Evolutionary conservation across 768 basidiomycete genomes (phyloP), one percentile per base, ranked within the genome.

Genomic region (Rhizopogon sp.): DNA sequence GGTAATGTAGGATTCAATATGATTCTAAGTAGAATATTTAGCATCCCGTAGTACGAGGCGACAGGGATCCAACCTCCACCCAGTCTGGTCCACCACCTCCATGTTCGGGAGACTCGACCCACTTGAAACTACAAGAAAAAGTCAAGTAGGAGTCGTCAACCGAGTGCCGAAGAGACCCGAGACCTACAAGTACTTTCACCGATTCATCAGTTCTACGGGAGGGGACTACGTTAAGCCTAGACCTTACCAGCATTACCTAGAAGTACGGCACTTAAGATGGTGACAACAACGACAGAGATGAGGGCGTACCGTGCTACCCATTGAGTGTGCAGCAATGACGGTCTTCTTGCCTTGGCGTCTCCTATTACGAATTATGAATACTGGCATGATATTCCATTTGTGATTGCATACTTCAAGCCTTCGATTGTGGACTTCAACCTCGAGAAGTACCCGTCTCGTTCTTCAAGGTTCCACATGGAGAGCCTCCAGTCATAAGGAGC

Each of bases 401-500:
- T 43, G 39, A 3, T 14, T 11, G 70, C 80, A 50, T 57, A 88
- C 82, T 80, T 85, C 62, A 91, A 82, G 33, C 84, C 76, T 69
- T 98, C 96, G 42, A 97, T 90, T 1, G 80, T 85, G 3, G 75
- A 63, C 70, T 95, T 96, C 33, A 95, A 76, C 58, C 77, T 84
- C 1, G 90, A 91, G 66, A 93, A 93, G 67, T 94, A 95, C 1
- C 87, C 86, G 64, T 95, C 93, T 16, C 93, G 83, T 60, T 87
- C 87, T 72, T 99, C 93, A 3, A 98, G 82, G 66, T 99, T 98
- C 69, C 82, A 87, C 68, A 83, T 92, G 13, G 90, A 90, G 35
- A 91, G 66, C 40, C 89, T 79, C 96, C 94, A 98, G 62, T 97
- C 94, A 64, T 97, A 97, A 13, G 90, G 83, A 1, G 90, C 89